Evolutionary conservation across 257 asterid species (phyloP).

Genomic region (Catharanthus roseus): DNA sequence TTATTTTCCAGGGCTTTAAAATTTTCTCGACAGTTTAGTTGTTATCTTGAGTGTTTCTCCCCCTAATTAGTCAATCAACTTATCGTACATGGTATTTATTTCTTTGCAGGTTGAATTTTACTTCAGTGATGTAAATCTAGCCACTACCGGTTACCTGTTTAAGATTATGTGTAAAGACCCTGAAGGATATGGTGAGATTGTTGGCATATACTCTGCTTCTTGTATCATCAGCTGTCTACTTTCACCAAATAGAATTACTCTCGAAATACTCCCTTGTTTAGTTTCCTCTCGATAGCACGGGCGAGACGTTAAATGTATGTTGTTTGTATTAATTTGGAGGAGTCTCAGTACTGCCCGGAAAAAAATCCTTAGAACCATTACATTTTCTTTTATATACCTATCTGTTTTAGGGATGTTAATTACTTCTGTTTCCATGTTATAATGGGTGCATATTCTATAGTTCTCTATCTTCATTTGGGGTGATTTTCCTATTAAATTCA

Average conservation of each 20-base stretch:
- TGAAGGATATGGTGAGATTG: conserved; percentile 70
- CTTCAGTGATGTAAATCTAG: conserved; percentile 88
- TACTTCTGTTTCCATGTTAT: not conserved
- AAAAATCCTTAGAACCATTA: too few species aligned
- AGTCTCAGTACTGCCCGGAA: too few species aligned
- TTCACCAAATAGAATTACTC: not conserved
- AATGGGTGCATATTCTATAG: not conserved
- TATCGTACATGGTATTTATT: not conserved
- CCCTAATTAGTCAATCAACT: too few species aligned
- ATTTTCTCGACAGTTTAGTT: not conserved
- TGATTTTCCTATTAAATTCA: too few species aligned
- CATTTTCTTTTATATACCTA: not conserved
- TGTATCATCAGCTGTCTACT: not conserved
- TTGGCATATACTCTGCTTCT: conserved; percentile 13
- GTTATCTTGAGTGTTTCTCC: not conserved
- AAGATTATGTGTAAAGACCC: conserved; percentile 72
- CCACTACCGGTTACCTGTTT: conserved; percentile 81
- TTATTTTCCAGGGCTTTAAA: not conserved
- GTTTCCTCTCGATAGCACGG: too few species aligned
- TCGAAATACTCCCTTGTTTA: not conserved
- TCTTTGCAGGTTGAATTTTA: conserved; percentile 74
- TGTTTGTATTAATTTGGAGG: not conserved
- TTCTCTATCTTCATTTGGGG: not conserved
- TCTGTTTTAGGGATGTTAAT: not conserved
- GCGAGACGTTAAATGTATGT: not conserved